Evolutionary conservation across 2,329 filamentous ascomycete genomes (phyloP), one percentile per base, ranked within the genome.

Genomic region (Calonectria pseudoreteaudii): DNA sequence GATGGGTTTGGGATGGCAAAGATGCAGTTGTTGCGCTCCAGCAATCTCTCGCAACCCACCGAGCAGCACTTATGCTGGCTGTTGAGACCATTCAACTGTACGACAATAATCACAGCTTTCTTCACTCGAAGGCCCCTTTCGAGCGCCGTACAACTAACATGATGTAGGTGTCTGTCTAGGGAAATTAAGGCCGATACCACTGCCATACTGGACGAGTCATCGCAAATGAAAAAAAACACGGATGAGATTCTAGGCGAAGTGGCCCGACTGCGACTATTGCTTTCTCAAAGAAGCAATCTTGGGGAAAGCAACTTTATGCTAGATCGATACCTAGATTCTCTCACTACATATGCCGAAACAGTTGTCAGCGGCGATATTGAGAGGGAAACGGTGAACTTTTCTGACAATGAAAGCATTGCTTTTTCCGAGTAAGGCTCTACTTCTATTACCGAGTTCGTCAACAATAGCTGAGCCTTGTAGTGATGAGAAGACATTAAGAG

Each of bases 1-100:
- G 66, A 10, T 62, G 66, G 52, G 66, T 53, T 31, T 69, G 56
- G 58, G 56, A 52, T 18, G 56, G 68, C 23, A 68, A 70, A 10
- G 68, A 70, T 6, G 44, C n/a, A 5, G 44, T 65, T 31, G 31
- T 23, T 23, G 20, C 49, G 3, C 56, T 70, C 13, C 68, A 34
- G 3, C 56, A 65, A 28, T 38, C 56, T 6, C 44, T 70, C 28
- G 68, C 30, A 30, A 70, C 56, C 5, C 56, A 70, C 31, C 41
- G 31, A 34, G 44, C 28, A 3, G 56, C 56, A 30, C 58, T 53
- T 3, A 34, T 38, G 56, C 56, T 70, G 26, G 28, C 68, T 2
- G 31, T 65, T 44, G 56, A 53, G 31, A 36, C 56, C 4, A 30
- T 70, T 44, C 28, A 52, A 41, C 34, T 70, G 68, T 60, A 62